Evolutionary conservation across 2,329 filamentous ascomycete genomes (phyloP).

Genomic region (Exophiala viscosa): DNA sequence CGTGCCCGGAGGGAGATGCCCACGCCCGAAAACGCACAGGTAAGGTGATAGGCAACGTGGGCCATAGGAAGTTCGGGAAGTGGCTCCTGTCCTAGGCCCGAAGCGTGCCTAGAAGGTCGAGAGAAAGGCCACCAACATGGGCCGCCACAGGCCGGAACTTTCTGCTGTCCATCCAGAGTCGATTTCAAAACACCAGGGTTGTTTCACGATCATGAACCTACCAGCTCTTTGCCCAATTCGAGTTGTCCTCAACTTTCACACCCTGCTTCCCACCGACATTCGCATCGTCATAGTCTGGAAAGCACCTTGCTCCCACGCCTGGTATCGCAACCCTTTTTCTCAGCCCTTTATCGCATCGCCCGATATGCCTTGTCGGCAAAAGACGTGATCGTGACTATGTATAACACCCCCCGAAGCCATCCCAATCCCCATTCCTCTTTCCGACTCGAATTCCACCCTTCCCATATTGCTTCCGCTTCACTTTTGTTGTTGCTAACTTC

Average conservation of each 20-base stretch:
- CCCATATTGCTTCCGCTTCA: slow-evolving; percentile 6
- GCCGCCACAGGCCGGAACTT: slow-evolving; percentile 11
- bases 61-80: slow-evolving; percentile 7
- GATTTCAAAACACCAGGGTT: neutral
- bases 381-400: slow-evolving; percentile 1
- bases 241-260: neutral
- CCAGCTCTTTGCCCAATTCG: slow-evolving; percentile 10
- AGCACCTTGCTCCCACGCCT: neutral
- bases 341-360: neutral
- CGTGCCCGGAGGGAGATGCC: slow-evolving; percentile 1
- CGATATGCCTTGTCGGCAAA: slow-evolving; percentile 3
- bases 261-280: slow-evolving; percentile 2
- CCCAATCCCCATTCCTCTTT: slow-evolving; percentile 6
- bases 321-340: slow-evolving; percentile 3
- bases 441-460: slow-evolving; percentile 4
- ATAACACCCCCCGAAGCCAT: slow-evolving; percentile 10
- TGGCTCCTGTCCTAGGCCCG: slow-evolving; percentile 4
- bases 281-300: slow-evolving; percentile 2
- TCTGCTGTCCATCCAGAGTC: slow-evolving; percentile 11
- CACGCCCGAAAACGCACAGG: neutral
- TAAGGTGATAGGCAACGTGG: neutral
- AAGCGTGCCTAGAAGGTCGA: slow-evolving; percentile 6
- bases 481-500: slow-evolving; percentile 2
- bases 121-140: neutral
- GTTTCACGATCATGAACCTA: slow-evolving; percentile 13